phyloP scores from a whole-genome alignment of 495 filamentous ascomycete species.

The Neurospora tetrasperma region DNA sequence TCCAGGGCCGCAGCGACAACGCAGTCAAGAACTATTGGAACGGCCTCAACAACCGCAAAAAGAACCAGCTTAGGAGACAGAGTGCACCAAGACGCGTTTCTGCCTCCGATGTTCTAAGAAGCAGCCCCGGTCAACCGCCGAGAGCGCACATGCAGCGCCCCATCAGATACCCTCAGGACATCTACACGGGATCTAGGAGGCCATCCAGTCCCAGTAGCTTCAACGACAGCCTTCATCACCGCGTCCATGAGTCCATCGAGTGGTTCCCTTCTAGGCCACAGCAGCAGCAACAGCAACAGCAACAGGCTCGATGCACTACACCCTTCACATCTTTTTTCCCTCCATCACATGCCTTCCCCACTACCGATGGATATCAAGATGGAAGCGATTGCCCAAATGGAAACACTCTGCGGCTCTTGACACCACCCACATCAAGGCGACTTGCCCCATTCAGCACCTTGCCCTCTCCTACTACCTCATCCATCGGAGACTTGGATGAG shows the following conservation, averaged over 20 bases:
- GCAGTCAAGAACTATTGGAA: slow-evolving; percentile 99
- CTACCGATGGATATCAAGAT: neutral
- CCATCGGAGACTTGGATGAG: neutral
- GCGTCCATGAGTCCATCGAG: neutral
- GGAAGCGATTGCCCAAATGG: neutral
- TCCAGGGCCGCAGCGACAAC: slow-evolving; percentile 90
- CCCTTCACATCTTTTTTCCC: neutral
- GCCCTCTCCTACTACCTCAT: neutral
- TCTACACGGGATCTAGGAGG: neutral
- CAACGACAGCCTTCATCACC: neutral
- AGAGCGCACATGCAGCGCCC: neutral
- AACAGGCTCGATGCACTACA: neutral
- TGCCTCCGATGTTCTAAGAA: neutral
- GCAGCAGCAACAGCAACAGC: neutral
- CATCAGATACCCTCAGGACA: neutral
- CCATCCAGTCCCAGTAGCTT: neutral
- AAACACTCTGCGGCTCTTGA: neutral
- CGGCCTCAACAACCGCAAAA: slow-evolving; percentile 75
- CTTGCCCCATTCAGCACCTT: neutral
- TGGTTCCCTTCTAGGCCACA: neutral
- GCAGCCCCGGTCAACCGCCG: neutral
- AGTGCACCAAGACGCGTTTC: neutral
- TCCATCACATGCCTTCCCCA: neutral
- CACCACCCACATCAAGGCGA: neutral
- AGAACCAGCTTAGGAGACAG: slow-evolving; percentile 14